Percentiles rank a stretch among this genome's conserved stretches.
phyloP scores from a whole-genome alignment of 495 filamentous ascomycete species.

The Penicillium nucicola region DNA sequence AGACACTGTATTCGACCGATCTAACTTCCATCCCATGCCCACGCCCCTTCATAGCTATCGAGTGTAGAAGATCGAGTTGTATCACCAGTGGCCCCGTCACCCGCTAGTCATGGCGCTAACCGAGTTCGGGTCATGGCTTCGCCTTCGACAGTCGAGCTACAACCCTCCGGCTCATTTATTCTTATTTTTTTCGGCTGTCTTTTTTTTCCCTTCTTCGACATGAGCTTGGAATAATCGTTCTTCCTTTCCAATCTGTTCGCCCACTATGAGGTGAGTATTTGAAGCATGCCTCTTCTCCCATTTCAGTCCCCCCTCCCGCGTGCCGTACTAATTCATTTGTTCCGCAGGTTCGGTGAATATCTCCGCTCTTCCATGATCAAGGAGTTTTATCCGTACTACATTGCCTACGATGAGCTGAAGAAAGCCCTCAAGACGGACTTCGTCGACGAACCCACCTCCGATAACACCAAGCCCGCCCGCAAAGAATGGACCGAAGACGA shows the following conservation, averaged over 20 bases:
- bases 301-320: background rate
- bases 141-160: conserved; percentile 17
- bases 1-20: no score
- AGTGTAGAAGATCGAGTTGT: background rate
- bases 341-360: conserved; percentile 91
- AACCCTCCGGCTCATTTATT: conserved; percentile 9
- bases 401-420: conserved; percentile 94
- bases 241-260: conserved; percentile 1
- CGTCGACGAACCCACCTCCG: conserved; percentile 50
- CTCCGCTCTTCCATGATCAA: conserved; percentile 88
- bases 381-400: conserved; percentile 96
- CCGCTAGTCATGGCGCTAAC: conserved; percentile 8
- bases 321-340: conserved; percentile 22
- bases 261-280: conserved; percentile 29
- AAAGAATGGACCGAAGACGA: conserved; percentile 88
- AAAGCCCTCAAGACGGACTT: conserved; percentile 73
- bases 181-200: background rate
- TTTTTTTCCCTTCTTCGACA: conserved; percentile 8
- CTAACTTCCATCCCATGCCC: no score
- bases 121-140: conserved; percentile 9
- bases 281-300: background rate
- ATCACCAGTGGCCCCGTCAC: conserved; percentile 4
- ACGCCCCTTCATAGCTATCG: no score
- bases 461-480: conserved; percentile 53
- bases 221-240: conserved; percentile 12